Evolutionary conservation across 106 monocot species (phyloP), one percentile per base, ranked within the genome.

Genomic region (Narthecium ossifragum): DNA sequence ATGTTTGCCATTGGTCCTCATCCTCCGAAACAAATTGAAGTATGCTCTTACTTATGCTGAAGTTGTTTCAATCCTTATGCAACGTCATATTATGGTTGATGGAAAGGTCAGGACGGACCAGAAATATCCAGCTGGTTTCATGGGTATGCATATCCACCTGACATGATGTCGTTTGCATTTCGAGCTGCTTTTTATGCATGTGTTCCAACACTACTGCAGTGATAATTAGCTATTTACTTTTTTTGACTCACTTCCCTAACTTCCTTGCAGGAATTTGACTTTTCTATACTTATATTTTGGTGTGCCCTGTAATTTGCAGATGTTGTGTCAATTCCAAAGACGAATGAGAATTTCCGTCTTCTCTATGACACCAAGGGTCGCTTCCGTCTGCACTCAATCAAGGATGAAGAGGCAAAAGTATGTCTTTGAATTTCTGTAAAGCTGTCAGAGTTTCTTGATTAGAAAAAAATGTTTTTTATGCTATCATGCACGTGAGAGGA

Each of bases 291-390:
- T n/a, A n/a, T n/a, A n/a, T n/a, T n/a, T n/a, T n/a, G n/a, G n/a
- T n/a, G n/a, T n/a, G n/a, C n/a, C n/a, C 13, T 26, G 46, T 30
- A 59, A 53, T 25, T 6, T 59, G 49, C 72, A 92, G 91, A 92
- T 80, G 91, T 86, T 27, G 77, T 92, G 0, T 77, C 86, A 8
- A 91, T 91, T 45, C 85, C 85, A 0, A 91, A 91, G 65, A 91
- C 90, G 2, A 85, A 79, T 53, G 91, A 92, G 46, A 92, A 86
- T 57, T 92, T 86, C 76, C 50, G 91, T 22, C 74, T 92, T 18
- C 67, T 90, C 18, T 91, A 91, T 63, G 90, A 91, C 64, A 91
- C 90, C 10, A 91, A 90, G 72, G 90, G 90, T 0, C 81, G 90
- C 21, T 90, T 90, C 61, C 78, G 85, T 28, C 82, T 90, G 9